Base-by-base conservation (phyloP, 2,329 filamentous ascomycete genomes). In the Penicillium janthinellum region DNA sequence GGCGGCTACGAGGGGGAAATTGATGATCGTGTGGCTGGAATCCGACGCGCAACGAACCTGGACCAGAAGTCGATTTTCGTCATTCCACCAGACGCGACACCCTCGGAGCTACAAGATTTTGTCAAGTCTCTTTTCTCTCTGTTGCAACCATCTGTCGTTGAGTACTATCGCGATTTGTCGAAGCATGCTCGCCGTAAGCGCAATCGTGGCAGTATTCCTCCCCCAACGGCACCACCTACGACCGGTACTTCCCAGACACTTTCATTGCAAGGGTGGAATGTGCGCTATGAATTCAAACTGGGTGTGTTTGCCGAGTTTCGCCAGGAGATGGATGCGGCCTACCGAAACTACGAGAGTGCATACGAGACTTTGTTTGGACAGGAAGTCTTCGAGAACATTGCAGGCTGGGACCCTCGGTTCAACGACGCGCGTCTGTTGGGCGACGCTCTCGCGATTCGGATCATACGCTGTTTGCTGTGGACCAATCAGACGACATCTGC, bases 131-230 rank as follows among this genome's bases (percentile, higher is more conserved):
- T 96, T 42, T 81, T 97, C 49, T 81, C 86, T 1, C 84, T 88
- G 0, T 75, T 97, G 47, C 92, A 94, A 60, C 86, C 88, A 1
- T 82, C 88, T 20, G 87, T 91, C 20, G 80, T 94, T 48, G 95
- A 99, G 69, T 96, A 97, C 76, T 98, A 98, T 74, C 85, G 93
- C 48, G 94, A 99, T 68, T 83, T 98, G 12, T 92, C 92, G n/a
- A 93, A 96, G 60, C 94, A 96, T 79, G 84, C 90, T 10, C 87
- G 93, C 66, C 90, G 95, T 73, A 98, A 98, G 81, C 89, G 91
- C 66, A 89, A 90, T 49, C 86, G 92, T 59, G 90, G 91, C 7
- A 83, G 87, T 17, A 87, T 90, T 14, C 92, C 92, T 11, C 88
- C 90, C 50, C 92, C 93, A 3, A 94, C 92, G 6, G 84, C 91